These are phyloP conservation scores for Colletotrichum simmondsii DNA, from an alignment of 2,329 filamentous ascomycete species.

Conservation along the genomic window DNA sequence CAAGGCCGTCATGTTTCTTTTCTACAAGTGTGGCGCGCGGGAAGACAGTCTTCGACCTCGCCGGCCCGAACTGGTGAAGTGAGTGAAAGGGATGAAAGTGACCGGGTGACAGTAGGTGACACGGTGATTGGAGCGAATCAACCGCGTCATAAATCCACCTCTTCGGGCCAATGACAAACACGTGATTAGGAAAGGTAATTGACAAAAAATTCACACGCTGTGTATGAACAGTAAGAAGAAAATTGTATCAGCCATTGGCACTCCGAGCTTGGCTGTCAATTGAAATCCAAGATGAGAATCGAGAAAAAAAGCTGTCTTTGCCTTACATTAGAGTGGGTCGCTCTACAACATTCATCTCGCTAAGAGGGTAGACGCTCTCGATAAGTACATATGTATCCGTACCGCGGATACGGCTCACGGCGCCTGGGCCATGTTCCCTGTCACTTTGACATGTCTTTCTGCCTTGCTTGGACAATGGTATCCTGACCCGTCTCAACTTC, in stretches of 20 bases:
- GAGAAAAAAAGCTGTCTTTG: conserved; percentile 8
- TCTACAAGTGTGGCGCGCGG: not conserved
- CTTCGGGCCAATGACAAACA: not conserved
- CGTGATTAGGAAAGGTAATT: not conserved
- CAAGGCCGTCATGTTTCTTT: conserved; percentile 8
- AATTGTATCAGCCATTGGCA: conserved; percentile 2
- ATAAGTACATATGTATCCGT: conserved; percentile 8
- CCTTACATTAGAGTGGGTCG: conserved; percentile 29
- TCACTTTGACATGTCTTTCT: not conserved
- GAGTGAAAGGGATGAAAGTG: conserved; percentile 4
- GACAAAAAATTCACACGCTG: not conserved
- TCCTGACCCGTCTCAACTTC: not conserved
- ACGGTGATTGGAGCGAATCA: not conserved
- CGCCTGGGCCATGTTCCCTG: not conserved
- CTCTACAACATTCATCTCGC: conserved; percentile 15
- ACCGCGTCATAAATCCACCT: conserved; percentile 9
- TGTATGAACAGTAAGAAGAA: not conserved
- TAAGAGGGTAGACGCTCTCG: conserved; percentile 3
- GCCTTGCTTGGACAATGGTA: not conserved
- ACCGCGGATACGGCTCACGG: not conserved
- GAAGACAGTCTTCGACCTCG: not conserved
- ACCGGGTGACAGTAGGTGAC: not conserved
- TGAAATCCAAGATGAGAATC: not conserved
- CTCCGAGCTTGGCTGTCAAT: not conserved
- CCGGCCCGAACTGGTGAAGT: not conserved